A percentile compares a stretch with the other conserved stretches of the same genome.
Conservation (phyloP, 108 stramenopile genomes). For the Aurantiochytrium sp. region DNA sequence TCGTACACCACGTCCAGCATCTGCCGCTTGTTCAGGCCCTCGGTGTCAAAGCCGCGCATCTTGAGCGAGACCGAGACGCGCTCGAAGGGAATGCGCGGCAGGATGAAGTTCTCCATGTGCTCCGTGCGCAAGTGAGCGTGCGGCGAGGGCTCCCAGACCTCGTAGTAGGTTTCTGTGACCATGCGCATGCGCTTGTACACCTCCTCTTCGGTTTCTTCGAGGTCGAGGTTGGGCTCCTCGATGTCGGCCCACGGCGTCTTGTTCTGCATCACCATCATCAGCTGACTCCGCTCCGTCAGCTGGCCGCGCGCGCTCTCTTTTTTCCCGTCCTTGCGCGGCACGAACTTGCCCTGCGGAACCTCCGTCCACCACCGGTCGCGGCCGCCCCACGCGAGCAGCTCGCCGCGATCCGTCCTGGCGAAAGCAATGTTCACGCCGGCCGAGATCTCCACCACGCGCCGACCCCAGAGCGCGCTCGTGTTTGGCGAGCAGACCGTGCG, state of each 20-base stretch:
- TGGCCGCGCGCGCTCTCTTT: conserved; percentile 56
- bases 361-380: conserved; percentile 56
- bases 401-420: conserved; percentile 58
- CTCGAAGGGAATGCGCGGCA: conserved; percentile 39
- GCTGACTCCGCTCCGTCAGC: conserved; percentile 55
- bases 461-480: conserved; percentile 62
- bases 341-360: conserved; percentile 16
- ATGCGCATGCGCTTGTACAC: not conserved
- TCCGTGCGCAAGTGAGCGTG: not conserved
- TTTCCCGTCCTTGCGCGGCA: conserved; percentile 33
- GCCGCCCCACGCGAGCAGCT: conserved; percentile 62
- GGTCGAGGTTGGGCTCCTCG: not conserved
- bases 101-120: conserved; percentile 34
- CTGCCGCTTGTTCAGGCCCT: conserved; percentile 50
- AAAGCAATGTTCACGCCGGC: conserved; percentile 54
- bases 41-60: conserved; percentile 56
- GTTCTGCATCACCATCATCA: conserved; percentile 47
- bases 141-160: not conserved
- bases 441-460: conserved; percentile 51
- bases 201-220: not conserved
- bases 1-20: not conserved
- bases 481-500: conserved; percentile 41
- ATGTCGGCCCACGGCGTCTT: conserved; percentile 27
- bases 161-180: not conserved
- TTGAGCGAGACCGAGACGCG: conserved; percentile 46